Evolutionary conservation across 2,329 filamentous ascomycete genomes (phyloP), one percentile per base, ranked within the genome.

Genomic region (Coniochaeta pulveracea): DNA sequence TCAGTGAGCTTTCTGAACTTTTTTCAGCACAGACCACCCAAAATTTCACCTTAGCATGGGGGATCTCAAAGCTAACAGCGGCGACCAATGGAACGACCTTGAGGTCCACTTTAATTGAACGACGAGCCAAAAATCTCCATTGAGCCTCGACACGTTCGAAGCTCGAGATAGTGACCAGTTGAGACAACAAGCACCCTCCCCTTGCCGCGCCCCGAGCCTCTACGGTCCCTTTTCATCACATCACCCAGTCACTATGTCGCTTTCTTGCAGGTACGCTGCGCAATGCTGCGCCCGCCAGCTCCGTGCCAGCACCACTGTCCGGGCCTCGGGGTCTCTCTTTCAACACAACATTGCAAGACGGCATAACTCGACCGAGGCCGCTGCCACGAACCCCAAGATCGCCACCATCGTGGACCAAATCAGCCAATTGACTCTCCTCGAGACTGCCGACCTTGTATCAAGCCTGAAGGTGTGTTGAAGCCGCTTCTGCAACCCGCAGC

Each of bases 341-440:
- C 63, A 63, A 57, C 67, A 56, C 48, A 64, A 63, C 52, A 61
- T 58, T 45, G 55, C 75, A 54, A 76, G 82, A 63, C 77, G 91
- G 73, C 88, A 85, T 81, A 83, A 91, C 61, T 89, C 85, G 42
- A 88, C 85, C 48, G 82, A 88, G 49, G 76, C 75, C 37, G 66
- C 68, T 35, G 61, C 66, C 48, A 60, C 66, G 41, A 93, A 84
- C 63, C 86, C 91, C 42, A 98, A 98, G 74, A 94, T 99, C 51
- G 62, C 79, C 48, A 76, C 74, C 39, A 98, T 99, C 53, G 91
- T 99, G 52, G 88, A 98, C 58, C 88, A 98, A 64, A 98, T 99
- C 61, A 93, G 89, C 64, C 80, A 91, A 74, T 80, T 99, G 73
- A 98, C 88, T 27, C 72, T 99, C 38, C 66, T 99, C 50, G 93